These are phyloP conservation scores for Chlorella sp. DNA, from an alignment of 139 green algal genomes.

Conservation along the genomic window DNA sequence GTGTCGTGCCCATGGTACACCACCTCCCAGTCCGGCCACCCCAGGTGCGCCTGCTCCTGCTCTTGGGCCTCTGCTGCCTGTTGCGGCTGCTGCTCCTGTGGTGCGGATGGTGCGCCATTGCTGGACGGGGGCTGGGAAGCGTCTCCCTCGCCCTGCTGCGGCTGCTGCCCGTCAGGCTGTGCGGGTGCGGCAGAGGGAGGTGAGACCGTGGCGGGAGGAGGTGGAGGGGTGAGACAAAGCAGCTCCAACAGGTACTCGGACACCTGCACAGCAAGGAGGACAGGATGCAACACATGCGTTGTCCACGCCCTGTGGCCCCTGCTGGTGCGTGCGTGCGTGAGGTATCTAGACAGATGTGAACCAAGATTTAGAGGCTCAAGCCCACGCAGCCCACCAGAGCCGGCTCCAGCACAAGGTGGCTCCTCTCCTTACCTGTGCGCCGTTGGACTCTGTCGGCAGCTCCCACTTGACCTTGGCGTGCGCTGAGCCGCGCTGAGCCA, in stretches of 20 bases:
- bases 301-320: no score
- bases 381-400: no score
- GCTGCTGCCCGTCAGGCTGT: background rate
- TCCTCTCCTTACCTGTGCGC: no score
- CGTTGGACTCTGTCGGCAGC: constrained; percentile 37
- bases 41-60: no score
- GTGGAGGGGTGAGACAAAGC: background rate
- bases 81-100: background rate
- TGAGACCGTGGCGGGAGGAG: no score
- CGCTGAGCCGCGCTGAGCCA: constrained; percentile 20
- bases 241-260: constrained; percentile 34
- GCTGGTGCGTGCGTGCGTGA: no score
- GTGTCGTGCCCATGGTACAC: constrained; percentile 25
- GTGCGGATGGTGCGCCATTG: background rate
- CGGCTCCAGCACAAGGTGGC: no score
- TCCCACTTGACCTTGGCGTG: constrained; percentile 37
- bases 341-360: no score
- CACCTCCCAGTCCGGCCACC: constrained; percentile 13
- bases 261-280: no score
- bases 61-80: background rate
- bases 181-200: no score
- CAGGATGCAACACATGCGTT: no score
- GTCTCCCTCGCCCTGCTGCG: background rate
- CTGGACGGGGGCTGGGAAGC: background rate
- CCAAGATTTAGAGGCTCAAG: no score